Conservation (phyloP, 2,329 filamentous ascomycete genomes). For the Arthrobotrys conoides region DNA sequence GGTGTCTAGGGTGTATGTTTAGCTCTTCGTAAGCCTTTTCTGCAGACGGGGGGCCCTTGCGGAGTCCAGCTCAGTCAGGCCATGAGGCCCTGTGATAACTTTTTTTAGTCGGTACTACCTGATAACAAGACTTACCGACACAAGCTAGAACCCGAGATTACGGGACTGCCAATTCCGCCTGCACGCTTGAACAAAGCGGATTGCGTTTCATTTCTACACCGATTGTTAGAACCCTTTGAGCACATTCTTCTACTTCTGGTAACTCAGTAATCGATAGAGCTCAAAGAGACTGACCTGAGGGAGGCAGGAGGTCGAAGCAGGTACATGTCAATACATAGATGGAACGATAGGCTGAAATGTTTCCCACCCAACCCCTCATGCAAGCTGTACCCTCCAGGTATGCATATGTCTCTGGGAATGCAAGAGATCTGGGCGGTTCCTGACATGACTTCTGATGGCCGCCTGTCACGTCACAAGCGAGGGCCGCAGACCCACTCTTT, state of each 20-base stretch:
- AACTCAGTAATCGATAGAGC: constrained; percentile 24
- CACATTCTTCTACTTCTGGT: constrained; percentile 54
- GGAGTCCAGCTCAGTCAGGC: constrained; percentile 21
- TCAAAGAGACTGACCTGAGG: background rate
- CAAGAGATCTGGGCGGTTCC: constrained; percentile 19
- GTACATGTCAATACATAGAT: constrained; percentile 7
- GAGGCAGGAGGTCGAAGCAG: constrained; percentile 33
- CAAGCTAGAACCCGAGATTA: constrained; percentile 26
- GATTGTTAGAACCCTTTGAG: constrained; percentile 37
- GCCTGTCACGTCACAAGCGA: constrained; percentile 28
- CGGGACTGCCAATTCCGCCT: constrained; percentile 43
- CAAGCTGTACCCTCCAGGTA: background rate
- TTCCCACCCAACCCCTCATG: constrained; percentile 7
- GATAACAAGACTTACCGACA: constrained; percentile 25
- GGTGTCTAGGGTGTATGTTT: constrained; percentile 33
- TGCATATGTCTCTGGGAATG: constrained; percentile 14
- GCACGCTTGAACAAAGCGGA: constrained; percentile 7
- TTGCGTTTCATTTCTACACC: constrained; percentile 48
- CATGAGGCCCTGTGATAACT: constrained; percentile 19
- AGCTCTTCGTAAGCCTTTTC: constrained; percentile 27
- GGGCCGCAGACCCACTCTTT: constrained; percentile 22
- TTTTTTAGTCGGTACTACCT: constrained; percentile 12
- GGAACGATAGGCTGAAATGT: constrained; percentile 20
- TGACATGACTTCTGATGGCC: constrained; percentile 9
- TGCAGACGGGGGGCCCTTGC: background rate